Evolutionary conservation across 73 alveolate genomes (phyloP).

Genomic region (Paramecium tetraurelia): DNA sequence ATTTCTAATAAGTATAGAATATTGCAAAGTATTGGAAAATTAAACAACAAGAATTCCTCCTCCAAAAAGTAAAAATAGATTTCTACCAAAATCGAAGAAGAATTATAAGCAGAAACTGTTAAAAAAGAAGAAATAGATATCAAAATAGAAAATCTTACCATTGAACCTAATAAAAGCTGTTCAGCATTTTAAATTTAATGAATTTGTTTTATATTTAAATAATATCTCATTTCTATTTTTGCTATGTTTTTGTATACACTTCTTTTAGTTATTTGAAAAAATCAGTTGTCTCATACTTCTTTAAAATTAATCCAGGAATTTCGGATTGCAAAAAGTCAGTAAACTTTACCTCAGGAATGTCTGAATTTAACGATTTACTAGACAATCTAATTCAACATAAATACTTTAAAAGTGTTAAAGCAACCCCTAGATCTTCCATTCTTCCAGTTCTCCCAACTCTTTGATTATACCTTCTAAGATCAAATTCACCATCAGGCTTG

Average conservation of each 20-base stretch:
- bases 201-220: not conserved
- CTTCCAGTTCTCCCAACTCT: constrained; percentile 53
- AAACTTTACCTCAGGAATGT: not conserved
- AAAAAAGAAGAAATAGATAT: not conserved
- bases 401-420: constrained; percentile 38
- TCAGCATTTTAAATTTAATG: not conserved
- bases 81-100: not conserved
- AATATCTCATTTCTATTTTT: not conserved
- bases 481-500: not conserved
- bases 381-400: not conserved
- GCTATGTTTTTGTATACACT: not conserved
- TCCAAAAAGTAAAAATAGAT: not conserved
- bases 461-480: constrained; percentile 26
- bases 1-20: not conserved
- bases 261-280: not conserved
- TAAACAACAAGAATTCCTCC: not conserved
- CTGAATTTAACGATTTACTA: not conserved
- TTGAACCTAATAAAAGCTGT: not conserved
- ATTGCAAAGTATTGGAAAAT: not conserved
- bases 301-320: not conserved
- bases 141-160: not conserved
- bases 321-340: not conserved
- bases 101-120: not conserved
- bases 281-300: not conserved
- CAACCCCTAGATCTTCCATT: constrained; percentile 47